Evolutionary conservation across 2,329 filamentous ascomycete genomes (phyloP), one percentile per base, ranked within the genome.

Genomic region (Fusarium odoratissimum): DNA sequence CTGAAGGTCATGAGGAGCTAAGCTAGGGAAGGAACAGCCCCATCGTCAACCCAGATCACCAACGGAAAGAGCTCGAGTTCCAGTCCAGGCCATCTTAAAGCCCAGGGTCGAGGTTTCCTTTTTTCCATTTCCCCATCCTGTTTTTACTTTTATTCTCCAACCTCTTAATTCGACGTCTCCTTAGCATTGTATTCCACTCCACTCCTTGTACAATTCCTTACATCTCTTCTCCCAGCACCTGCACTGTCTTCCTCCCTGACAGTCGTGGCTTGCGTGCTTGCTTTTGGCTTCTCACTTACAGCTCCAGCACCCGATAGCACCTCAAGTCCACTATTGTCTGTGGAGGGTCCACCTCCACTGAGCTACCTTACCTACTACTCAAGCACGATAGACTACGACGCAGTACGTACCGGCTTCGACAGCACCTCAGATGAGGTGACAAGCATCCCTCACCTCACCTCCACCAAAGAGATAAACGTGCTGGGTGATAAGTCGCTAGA

Each of bases 391-490:
- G 30, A 42, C 42, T 25, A 49, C 52, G 38, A 31, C 30, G 30
- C 60, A 63, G 44, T 69, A 69, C 67, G 65, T 60, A 69, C 67
- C 60, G 19, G 37, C 40, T 6, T 49, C 41, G 30, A 56, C 28
- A 56, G 48, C 16, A 48, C 30, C 48, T 35, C 41, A 51, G 41
- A 54, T 54, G 30, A 56, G 48, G 64, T 66, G 64, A 61, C 48
- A 71, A 51, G 55, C 60, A 67, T 69, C 38, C 55, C 23, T 64
- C 64, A 45, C 45, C 49, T 67, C 59, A 67, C 45, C 28, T 56
- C 62, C 58, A 65, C 64, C 63, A 19, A 62, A 62, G 41, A 72
- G 69, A 72, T 69, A 72, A 66, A 72, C 54, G 66, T 63, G 60
- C 69, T 52, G 46, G 54, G 55, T 40, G 56, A 72, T 51, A 65